Evolutionary conservation across 257 asterid genomes (phyloP).

Genomic region (Salvia rosmarinus): DNA sequence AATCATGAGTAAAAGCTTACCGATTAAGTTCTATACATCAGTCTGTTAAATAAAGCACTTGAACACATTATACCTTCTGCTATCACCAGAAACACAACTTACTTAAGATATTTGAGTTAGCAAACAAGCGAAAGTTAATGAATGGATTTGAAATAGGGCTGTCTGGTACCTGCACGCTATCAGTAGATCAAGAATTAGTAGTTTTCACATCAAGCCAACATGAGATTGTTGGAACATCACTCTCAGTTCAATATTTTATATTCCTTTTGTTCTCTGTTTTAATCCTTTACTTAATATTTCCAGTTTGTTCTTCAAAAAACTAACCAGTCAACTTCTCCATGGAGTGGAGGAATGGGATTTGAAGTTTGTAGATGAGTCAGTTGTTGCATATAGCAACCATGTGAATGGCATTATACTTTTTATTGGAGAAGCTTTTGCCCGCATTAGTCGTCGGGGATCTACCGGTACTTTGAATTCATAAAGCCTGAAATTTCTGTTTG

Average conservation of each 20-base stretch:
- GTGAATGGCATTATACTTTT: slow-evolving; percentile 51
- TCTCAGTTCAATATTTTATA: slow-evolving; percentile 20
- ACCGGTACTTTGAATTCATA: slow-evolving; percentile 55
- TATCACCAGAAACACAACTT: neutral
- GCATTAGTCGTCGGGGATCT: slow-evolving; percentile 92
- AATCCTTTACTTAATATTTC: slow-evolving; percentile 46
- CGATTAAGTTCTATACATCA: slow-evolving; percentile 25
- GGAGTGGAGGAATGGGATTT: slow-evolving; percentile 73
- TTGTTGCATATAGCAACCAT: slow-evolving; percentile 35
- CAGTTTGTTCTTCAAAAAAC: slow-evolving; percentile 75
- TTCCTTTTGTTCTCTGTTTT: slow-evolving; percentile 29
- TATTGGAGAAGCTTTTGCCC: slow-evolving; percentile 73
- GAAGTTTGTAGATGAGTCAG: slow-evolving; percentile 42
- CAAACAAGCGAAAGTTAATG: neutral
- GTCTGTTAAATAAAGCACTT: slow-evolving; percentile 16
- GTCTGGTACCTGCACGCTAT: slow-evolving; percentile 15
- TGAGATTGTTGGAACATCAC: slow-evolving; percentile 21
- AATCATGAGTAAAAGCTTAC: slow-evolving; percentile 15
- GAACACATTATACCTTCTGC: slow-evolving; percentile 27
- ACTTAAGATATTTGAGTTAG: slow-evolving; percentile 25
- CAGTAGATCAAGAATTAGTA: neutral
- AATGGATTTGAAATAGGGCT: slow-evolving; percentile 21
- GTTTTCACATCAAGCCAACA: slow-evolving; percentile 20
- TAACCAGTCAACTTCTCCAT: slow-evolving; percentile 69
- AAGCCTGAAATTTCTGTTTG: slow-evolving; percentile 30